Percentiles rank a stretch among this genome's conserved stretches.
Conservation (phyloP, 2,329 filamentous ascomycete genomes). For the Claviceps citrina region DNA sequence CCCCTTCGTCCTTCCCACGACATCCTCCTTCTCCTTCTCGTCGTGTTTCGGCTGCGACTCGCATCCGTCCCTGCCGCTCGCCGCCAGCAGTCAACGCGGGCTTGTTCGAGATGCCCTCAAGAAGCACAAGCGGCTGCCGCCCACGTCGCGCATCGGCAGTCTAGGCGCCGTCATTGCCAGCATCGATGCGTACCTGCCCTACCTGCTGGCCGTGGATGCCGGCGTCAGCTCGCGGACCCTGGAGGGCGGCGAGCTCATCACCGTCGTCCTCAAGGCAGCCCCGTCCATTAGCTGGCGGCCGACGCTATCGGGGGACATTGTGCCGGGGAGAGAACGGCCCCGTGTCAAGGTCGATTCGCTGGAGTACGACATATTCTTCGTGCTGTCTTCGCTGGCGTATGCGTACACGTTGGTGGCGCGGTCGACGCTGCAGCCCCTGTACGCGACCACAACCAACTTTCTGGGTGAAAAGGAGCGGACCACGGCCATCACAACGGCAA, state of each 20-base stretch:
- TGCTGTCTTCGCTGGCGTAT: conserved; percentile 61
- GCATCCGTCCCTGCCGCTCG: conserved; percentile 76
- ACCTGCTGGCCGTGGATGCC: conserved; percentile 61
- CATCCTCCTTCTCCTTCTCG: conserved; percentile 71
- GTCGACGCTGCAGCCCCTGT: conserved; percentile 55
- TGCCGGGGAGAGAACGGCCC: conserved; percentile 47
- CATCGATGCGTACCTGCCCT: conserved; percentile 67
- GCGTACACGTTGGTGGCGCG: conserved; percentile 60
- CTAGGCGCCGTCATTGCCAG: conserved; percentile 54
- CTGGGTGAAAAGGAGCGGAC: conserved; percentile 51
- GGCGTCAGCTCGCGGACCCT: conserved; percentile 41
- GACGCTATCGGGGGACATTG: conserved; percentile 50
- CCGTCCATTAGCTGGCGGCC: conserved; percentile 72
- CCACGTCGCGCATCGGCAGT: conserved; percentile 52
- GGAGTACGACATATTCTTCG: conserved; percentile 71
- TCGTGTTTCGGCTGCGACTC: conserved; percentile 61
- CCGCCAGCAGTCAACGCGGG: conserved; percentile 68
- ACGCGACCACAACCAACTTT: conserved; percentile 47
- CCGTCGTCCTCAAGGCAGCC: conserved; percentile 44
- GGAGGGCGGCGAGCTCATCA: conserved; percentile 43
- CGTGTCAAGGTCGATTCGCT: conserved; percentile 58
- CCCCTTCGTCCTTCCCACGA: conserved; percentile 76
- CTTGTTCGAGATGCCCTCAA: conserved; percentile 74
- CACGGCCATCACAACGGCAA: conserved; percentile 55
- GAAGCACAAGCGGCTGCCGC: conserved; percentile 71